These are phyloP conservation scores for Ophryocystis elektroscirrha DNA, from an alignment of 169 alveolate genomes.

Conservation along the genomic window DNA sequence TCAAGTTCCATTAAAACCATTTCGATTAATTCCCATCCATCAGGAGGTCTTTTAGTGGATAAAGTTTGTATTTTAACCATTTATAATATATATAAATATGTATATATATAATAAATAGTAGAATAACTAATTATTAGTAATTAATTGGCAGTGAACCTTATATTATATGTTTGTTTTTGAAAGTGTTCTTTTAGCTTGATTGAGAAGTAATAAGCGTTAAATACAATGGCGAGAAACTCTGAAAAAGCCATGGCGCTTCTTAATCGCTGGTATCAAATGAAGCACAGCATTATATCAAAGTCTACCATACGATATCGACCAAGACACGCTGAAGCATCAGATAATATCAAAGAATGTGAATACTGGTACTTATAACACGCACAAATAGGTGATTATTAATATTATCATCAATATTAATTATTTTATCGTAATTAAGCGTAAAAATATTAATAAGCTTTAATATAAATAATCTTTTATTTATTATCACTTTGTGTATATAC, in stretches of 20 bases:
- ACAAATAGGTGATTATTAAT: not conserved
- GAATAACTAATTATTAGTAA: not conserved
- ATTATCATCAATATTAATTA: not conserved
- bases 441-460: not conserved
- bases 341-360: constrained; percentile 19
- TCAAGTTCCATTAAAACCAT: constrained; percentile 63
- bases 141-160: too few relatives aligned
- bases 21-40: constrained; percentile 82
- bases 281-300: constrained; percentile 19
- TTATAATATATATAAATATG: too few relatives aligned
- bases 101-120: not conserved
- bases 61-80: constrained; percentile 14
- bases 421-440: not conserved
- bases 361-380: constrained; percentile 12
- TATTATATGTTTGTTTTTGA: too few relatives aligned
- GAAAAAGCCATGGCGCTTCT: constrained; percentile 33
- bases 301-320: constrained; percentile 17
- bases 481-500: too few relatives aligned
- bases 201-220: not conserved
- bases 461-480: not conserved
- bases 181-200: too few relatives aligned
- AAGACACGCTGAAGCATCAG: constrained; percentile 12
- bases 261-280: constrained; percentile 34
- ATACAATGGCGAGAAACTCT: constrained; percentile 33
- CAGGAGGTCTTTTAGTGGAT: constrained; percentile 20